Base-by-base conservation (phyloP, 352 stramenopile genomes). In the Phytopythium delawarense region DNA sequence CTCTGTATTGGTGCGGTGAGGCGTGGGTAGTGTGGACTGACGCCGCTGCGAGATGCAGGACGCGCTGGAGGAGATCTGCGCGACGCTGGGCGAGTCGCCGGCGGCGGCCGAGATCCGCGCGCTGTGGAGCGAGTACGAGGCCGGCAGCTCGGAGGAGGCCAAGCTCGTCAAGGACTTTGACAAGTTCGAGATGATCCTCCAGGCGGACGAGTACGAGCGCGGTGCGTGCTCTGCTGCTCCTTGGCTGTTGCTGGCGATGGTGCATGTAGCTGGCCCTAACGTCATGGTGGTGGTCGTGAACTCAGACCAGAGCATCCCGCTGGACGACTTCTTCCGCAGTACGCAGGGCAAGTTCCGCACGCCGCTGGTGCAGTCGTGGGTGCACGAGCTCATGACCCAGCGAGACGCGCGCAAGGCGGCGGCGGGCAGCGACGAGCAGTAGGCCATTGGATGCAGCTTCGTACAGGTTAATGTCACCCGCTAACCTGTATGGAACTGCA, bases 141-240 rank as follows among this genome's bases (percentile, higher is more conserved):
- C 88, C 37, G 85, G 87, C 34, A 66, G 59, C 21, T 91, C 83
- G 0, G 74, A 90, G 51, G 90, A 97, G 65, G 87, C 93, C 20
- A 86, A 87, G 62, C 81, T 97, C 39, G 87, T 98, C 61, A 97
- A 97, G 77, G 93, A 98, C 69, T 95, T 98, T 73, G 93, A 98
- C 70, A 97, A 97, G 71, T 94, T 98, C 59, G 93, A 98, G 71
- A 98, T 98, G 91, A 97, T 97, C 49, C 68, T 98, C 54, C 93
- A 98, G 66, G 93, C 93, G 12, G 78, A 97, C 55, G 89, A 98
- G 53, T 98, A 98, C 69, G 93, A 98, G 60, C 72, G 73, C 37
- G 89, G 84, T 94, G 82, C 21, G 71, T 70, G 12, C 12, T 6
- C 11, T 32, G 13, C 34, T 39, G 42, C 18, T 46, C 6, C n/a